phyloP scores from a whole-genome alignment of 2,329 filamentous ascomycete species.

The Pyrenophora graminea region DNA sequence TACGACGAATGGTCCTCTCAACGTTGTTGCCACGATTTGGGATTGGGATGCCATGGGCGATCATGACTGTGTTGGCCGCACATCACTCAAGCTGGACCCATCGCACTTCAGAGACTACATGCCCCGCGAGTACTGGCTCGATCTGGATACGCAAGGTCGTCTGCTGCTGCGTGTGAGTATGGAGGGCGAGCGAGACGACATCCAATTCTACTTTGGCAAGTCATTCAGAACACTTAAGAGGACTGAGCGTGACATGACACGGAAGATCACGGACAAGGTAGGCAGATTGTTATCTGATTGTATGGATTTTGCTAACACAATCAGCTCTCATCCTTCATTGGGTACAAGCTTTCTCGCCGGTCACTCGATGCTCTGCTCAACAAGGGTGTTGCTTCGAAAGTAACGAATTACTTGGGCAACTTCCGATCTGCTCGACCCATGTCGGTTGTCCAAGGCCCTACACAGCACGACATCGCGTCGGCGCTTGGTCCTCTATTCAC shows the following conservation, averaged over 20 bases:
- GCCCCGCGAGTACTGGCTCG: constrained; percentile 95
- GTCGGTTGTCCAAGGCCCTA: constrained; percentile 59
- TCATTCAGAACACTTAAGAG: constrained; percentile 93
- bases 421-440: constrained; percentile 55
- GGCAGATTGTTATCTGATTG: constrained; percentile 22
- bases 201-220: constrained; percentile 98
- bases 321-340: constrained; percentile 90
- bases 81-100: constrained; percentile 98
- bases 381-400: constrained; percentile 71
- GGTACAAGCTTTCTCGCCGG: constrained; percentile 80
- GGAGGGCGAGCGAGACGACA: constrained; percentile 98
- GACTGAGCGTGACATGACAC: constrained; percentile 96
- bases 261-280: constrained; percentile 97
- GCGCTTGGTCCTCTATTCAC: constrained; percentile 83
- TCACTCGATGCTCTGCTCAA: constrained; percentile 76
- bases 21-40: constrained; percentile 96
- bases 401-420: constrained; percentile 63
- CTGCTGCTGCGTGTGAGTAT: constrained; percentile 91
- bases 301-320: constrained; percentile 15
- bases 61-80: constrained; percentile 94
- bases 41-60: constrained; percentile 97
- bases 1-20: constrained; percentile 85
- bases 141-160: constrained; percentile 92
- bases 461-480: constrained; percentile 74
- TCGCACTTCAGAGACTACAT: constrained; percentile 94